Percentiles rank a stretch among this genome's conserved stretches.
Evolutionary conservation across 345 rosid species (phyloP).

Genomic region (thale cress (Arabidopsis thaliana)): DNA sequence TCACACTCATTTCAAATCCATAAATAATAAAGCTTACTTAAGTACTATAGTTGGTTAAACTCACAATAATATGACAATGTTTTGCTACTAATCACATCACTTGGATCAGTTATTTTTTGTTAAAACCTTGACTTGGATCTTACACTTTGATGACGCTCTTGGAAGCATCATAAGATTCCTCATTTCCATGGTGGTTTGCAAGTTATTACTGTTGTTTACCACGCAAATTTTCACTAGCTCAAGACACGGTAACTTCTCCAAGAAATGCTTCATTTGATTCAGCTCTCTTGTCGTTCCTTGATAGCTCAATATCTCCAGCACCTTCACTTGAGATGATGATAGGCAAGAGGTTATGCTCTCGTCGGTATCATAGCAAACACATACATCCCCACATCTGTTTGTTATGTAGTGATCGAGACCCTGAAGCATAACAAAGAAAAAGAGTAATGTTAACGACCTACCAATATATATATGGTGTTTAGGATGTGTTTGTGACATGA

Average conservation of each 20-base stretch:
- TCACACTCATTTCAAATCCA: neutral
- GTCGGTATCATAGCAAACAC: neutral
- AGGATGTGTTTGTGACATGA: neutral
- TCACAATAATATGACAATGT: neutral
- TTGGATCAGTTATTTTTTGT: neutral
- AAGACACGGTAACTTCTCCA: neutral
- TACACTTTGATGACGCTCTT: neutral
- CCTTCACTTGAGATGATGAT: neutral
- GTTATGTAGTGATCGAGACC: neutral
- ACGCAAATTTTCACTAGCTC: neutral
- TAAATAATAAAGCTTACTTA: neutral
- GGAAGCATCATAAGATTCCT: neutral
- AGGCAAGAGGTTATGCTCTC: neutral
- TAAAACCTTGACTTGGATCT: neutral
- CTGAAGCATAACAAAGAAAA: neutral
- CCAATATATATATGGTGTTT: neutral
- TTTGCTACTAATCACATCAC: neutral
- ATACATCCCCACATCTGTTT: neutral
- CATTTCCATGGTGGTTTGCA: no score
- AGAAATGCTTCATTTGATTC: neutral
- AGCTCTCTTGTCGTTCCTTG: neutral
- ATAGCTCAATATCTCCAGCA: neutral
- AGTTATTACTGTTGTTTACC: no score
- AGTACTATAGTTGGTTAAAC: no score
- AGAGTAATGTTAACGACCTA: neutral